These are phyloP conservation scores for Populus tremula DNA, from an alignment of 345 rosid genomes.

Conservation along the genomic window DNA sequence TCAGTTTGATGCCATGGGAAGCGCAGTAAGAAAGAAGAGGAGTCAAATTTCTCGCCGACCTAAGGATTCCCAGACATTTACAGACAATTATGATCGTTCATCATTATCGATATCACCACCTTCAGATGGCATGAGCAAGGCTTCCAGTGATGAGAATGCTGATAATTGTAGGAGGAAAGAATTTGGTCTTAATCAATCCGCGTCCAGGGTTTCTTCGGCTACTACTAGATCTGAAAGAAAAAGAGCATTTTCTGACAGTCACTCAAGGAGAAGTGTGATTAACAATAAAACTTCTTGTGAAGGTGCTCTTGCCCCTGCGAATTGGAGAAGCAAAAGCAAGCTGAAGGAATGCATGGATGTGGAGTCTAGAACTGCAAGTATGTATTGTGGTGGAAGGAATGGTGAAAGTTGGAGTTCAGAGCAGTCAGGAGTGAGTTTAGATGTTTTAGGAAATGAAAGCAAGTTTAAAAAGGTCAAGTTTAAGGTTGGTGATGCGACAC, in stretches of 20 bases:
- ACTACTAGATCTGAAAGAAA: conserved; percentile 25
- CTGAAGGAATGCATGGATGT: conserved; percentile 19
- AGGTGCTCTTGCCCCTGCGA: conserved; percentile 79
- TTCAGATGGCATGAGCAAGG: conserved; percentile 50
- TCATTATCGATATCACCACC: conserved; percentile 39
- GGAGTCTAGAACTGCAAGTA: conserved; percentile 18
- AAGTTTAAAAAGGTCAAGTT: conserved; percentile 66
- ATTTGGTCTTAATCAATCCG: conserved; percentile 63
- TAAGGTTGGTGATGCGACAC: conserved; percentile 58
- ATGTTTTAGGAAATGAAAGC: conserved; percentile 40
- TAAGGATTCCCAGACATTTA: conserved; percentile 42
- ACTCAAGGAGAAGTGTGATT: conserved; percentile 33
- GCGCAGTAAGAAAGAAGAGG: conserved; percentile 69
- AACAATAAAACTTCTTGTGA: conserved; percentile 52
- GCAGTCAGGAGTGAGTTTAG: conserved; percentile 34
- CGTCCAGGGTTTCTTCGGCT: conserved; percentile 45
- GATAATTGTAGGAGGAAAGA: conserved; percentile 62
- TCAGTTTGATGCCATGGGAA: conserved; percentile 36
- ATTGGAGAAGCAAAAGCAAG: conserved; percentile 47
- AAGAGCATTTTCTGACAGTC: conserved; percentile 36
- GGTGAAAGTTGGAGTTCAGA: conserved; percentile 44
- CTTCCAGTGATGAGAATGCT: conserved; percentile 60
- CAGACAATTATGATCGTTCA: conserved; percentile 36
- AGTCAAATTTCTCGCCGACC: conserved; percentile 60
- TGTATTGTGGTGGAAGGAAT: conserved; percentile 33